Base-by-base conservation (phyloP, 148 eudicot genomes). In the Mesembryanthemum crystallinum region DNA sequence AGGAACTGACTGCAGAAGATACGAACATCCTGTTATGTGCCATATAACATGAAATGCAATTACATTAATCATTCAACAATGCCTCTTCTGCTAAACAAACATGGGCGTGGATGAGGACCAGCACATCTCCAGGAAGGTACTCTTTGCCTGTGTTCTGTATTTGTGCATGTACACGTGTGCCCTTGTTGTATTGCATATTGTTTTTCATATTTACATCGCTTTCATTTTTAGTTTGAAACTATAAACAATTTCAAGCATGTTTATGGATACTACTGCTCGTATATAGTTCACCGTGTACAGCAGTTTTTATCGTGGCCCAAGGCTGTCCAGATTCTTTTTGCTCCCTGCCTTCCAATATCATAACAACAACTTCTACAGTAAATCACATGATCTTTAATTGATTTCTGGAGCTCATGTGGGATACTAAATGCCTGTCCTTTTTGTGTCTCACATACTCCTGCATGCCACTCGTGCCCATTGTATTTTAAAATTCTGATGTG, bases 401-500 rank as follows among this genome's bases (percentile, higher is more conserved):
- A 73, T 23, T 60, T 25, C 27, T 43, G 13, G 52, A 9, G 21
- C 37, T 39, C 55, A 37, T 60, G 37, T n/a, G 52, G 49, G 14
- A 59, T 8, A 15, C 37, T 10, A 72, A 58, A 55, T 37, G 75
- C 45, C 24, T 72, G 76, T 62, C 67, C n/a, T 12, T 68, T 39
- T 73, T 10, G 42, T 62, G 76, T 62, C 69, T 62, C 25, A 42
- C 67, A 42, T 61, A 29, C 37, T 64, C 49, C 75, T 58, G 51
- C 32, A 75, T 65, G 63, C 63, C 45, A 47, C 64, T 65, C 72
- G 49, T 75, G 72, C 78, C 24, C 33, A 30, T 18, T 21, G 7
- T 18, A 20, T 65, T 23, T 47, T 33, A 14, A 66, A 66, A 17
- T 39, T 24, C 21, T 37, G 3, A 12, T 27, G 12, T 35, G 14